Evolutionary conservation across 768 basidiomycete genomes (phyloP).

Genomic region (Suillus brevipes): DNA sequence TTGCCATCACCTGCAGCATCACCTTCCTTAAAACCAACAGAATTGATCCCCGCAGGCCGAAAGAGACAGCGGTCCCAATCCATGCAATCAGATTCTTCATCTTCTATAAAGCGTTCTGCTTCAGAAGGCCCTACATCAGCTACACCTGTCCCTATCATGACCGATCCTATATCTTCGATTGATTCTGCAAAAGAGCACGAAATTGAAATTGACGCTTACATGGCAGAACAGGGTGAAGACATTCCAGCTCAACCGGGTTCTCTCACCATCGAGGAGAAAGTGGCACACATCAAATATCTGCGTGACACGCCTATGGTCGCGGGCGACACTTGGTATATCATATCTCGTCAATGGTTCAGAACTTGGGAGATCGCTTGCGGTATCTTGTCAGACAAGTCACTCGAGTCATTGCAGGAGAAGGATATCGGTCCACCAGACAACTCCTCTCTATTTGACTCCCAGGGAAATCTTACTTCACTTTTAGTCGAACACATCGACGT

Average conservation of each 20-base stretch:
- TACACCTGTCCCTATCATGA: constrained; percentile 27
- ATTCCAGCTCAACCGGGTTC: constrained; percentile 1
- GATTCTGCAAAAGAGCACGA: constrained; percentile 44
- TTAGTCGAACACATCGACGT: constrained; percentile 67
- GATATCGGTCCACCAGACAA: constrained; percentile 80
- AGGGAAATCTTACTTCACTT: constrained; percentile 44
- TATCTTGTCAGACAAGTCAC: constrained; percentile 65
- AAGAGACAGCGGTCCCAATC: constrained; percentile 77
- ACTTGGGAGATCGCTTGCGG: constrained; percentile 75
- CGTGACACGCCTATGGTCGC: constrained; percentile 51
- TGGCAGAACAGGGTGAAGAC: constrained; percentile 57
- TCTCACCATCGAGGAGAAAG: constrained; percentile 39
- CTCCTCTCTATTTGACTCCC: constrained; percentile 55
- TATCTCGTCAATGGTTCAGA: constrained; percentile 70
- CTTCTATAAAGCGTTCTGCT: constrained; percentile 77
- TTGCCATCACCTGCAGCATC: constrained; percentile 43
- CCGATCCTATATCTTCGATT: constrained; percentile 38
- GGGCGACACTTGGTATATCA: constrained; percentile 79
- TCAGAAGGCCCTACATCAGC: constrained; percentile 62
- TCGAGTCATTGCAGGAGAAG: constrained; percentile 54
- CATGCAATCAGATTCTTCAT: constrained; percentile 72
- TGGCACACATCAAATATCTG: constrained; percentile 48
- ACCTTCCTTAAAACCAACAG: constrained; percentile 42
- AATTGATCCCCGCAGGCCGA: constrained; percentile 38
- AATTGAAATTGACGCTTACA: constrained; percentile 73